These are phyloP conservation scores for Hemileccinum rubropunctum DNA, from an alignment of 768 basidiomycete genomes.

Conservation along the genomic window DNA sequence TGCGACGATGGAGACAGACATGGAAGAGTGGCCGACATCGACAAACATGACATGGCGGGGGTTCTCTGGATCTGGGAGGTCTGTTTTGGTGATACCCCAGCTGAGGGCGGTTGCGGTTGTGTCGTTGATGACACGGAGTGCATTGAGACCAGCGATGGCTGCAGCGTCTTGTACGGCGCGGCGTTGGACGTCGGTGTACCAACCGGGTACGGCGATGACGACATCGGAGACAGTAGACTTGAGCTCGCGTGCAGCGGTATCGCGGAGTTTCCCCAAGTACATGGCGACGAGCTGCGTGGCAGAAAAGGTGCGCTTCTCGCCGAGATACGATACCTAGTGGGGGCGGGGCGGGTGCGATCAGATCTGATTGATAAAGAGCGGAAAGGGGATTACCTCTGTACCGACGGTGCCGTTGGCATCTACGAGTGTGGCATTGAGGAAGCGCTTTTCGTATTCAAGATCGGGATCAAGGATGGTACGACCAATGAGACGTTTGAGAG, in stretches of 20 bases:
- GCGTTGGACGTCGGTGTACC: conserved; percentile 94
- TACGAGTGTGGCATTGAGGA: conserved; percentile 81
- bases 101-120: conserved; percentile 94
- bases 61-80: conserved; percentile 82
- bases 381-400: conserved; percentile 55
- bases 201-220: conserved; percentile 94
- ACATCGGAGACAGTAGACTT: conserved; percentile 86
- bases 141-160: conserved; percentile 82
- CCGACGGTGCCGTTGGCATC: conserved; percentile 85
- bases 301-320: conserved; percentile 75
- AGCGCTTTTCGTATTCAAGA: conserved; percentile 85
- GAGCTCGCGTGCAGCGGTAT: conserved; percentile 82
- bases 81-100: conserved; percentile 98
- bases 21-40: conserved; percentile 91
- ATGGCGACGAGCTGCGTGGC: conserved; percentile 90
- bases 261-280: conserved; percentile 88
- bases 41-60: conserved; percentile 91
- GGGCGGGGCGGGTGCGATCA: conserved; percentile 5
- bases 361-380: conserved; percentile 6
- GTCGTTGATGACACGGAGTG: conserved; percentile 95
- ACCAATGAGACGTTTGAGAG: conserved; percentile 87
- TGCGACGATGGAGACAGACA: conserved; percentile 84
- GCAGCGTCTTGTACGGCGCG: conserved; percentile 90
- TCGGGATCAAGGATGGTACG: conserved; percentile 79
- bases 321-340: conserved; percentile 80